Evolutionary conservation across 116 monocot species (phyloP).

Genomic region (Papilionanthe hybrid): DNA sequence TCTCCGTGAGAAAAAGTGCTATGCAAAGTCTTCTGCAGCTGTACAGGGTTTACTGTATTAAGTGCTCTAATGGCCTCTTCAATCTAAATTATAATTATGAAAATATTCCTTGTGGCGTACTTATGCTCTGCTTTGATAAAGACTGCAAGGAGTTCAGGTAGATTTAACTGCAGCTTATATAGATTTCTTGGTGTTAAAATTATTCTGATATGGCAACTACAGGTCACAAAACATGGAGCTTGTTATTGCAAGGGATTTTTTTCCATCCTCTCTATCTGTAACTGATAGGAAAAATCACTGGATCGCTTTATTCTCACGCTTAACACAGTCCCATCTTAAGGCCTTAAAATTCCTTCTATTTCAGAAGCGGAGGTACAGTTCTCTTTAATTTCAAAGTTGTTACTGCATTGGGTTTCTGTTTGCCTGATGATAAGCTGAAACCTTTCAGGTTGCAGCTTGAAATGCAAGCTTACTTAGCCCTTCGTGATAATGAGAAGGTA

Average conservation of each 20-base stretch:
- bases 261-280: slow-evolving; percentile 63
- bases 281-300: slow-evolving; percentile 71
- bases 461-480: slow-evolving; percentile 52
- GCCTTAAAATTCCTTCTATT: slow-evolving; percentile 56
- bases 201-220: slow-evolving; percentile 8
- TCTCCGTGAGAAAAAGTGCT: slow-evolving; percentile 67
- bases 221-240: slow-evolving; percentile 83
- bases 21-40: slow-evolving; percentile 70
- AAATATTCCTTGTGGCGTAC: slow-evolving; percentile 75
- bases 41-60: slow-evolving; percentile 68
- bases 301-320: slow-evolving; percentile 67
- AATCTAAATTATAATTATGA: slow-evolving; percentile 48
- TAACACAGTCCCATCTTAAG: slow-evolving; percentile 46
- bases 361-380: slow-evolving; percentile 69
- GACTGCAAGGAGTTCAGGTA: slow-evolving; percentile 80
- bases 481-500: slow-evolving; percentile 57
- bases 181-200: neutral
- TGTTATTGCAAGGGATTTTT: slow-evolving; percentile 73
- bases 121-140: slow-evolving; percentile 75
- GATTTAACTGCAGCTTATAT: slow-evolving; percentile 10
- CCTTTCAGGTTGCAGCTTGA: slow-evolving; percentile 56
- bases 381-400: neutral
- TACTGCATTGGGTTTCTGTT: neutral
- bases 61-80: slow-evolving; percentile 53
- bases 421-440: neutral